Base-by-base conservation (phyloP, 106 monocot genomes). In the Dendrobium huoshanense region DNA sequence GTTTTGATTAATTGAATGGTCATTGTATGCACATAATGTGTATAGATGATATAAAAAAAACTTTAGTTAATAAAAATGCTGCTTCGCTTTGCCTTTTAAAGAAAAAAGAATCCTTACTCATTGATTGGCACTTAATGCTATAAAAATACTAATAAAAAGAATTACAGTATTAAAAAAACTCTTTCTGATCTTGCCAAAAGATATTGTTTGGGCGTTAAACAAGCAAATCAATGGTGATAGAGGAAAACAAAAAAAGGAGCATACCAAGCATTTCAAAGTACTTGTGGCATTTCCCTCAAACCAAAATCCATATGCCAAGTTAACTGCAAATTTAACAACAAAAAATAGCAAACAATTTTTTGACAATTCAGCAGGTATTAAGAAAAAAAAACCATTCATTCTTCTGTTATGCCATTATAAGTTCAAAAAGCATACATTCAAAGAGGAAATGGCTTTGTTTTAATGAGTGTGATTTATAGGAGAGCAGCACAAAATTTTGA, bases 261-360 rank as follows among this genome's bases (percentile, higher is more conserved):
- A 82, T 96, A 96, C 94, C 90, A 97, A 80, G 73, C 90, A 94
- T 86, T 80, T 90, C 84, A 97, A 82, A 76, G 92, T 88, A 33
- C 82, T 77, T 58, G 76, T 78, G 67, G 84, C 78, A 74, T 84
- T 83, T 77, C 92, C 92, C 81, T 89, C 83, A 54, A 97, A 89
- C 97, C 97, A 97, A 85, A 89, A 97, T 77, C 84, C 87, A 88
- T 97, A 97, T 79, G 97, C 87, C 76, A 94, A 81, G 73, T 86
- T 92, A 88, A 97, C 96, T 96, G 90, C 82, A 89, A 74, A 74
- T 19, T 44, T 16, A 74, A 43, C 74, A 74, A 42, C 4, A 29
- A 74, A 74, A 74, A 41, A 20, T 74, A n/a, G 42, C 43, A 74
- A 7, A 74, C 10, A 41, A 44, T 19, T 20, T 17, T 74, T 41